Conservation (phyloP, 306 rosid species). For the Cucurbita moschata region DNA sequence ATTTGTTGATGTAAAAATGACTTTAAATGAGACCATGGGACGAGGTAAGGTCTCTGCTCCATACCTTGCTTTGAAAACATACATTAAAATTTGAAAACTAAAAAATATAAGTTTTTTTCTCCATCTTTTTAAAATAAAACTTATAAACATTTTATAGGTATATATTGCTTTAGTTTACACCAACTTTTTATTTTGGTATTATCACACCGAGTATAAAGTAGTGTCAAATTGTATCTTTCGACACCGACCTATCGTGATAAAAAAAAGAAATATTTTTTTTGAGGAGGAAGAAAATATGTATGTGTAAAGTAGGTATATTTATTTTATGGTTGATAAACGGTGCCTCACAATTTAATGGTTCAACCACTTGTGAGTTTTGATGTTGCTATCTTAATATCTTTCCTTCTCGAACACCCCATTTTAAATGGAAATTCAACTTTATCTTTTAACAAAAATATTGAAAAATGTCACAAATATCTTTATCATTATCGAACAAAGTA, state of each 20-base stretch:
- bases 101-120: no score
- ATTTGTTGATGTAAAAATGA: no score
- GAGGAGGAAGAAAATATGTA: background rate
- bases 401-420: background rate
- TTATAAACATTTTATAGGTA: no score
- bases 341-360: slow-evolving; percentile 3
- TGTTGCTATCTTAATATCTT: background rate
- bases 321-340: background rate
- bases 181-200: no score
- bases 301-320: background rate
- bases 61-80: no score
- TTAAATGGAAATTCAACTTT: background rate
- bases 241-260: background rate
- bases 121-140: no score
- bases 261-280: background rate
- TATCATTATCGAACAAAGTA: no score
- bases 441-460: background rate
- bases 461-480: no score
- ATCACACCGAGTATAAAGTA: background rate
- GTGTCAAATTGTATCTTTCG: background rate
- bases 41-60: no score
- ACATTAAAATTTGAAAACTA: no score
- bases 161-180: no score
- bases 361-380: background rate
- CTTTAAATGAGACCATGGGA: no score